Base-by-base conservation (phyloP, 2,329 filamentous ascomycete genomes). In the Botrytis squamosa region DNA sequence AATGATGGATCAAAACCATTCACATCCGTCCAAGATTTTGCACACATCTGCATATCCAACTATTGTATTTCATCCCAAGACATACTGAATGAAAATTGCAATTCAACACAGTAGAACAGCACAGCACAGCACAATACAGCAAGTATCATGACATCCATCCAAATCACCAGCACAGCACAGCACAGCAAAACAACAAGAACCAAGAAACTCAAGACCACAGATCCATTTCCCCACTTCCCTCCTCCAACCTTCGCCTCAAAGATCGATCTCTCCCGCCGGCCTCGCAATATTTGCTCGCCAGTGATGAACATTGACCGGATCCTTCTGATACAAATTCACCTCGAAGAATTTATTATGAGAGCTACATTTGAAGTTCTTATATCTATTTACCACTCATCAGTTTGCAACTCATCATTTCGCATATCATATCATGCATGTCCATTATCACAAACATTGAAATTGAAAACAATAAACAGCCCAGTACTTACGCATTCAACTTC, bases 301-400 rank as follows among this genome's bases (percentile, higher is more conserved):
- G 74, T 85, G 84, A 74, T 86, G 84, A 59, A 64, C 77, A 75
- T 85, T 86, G 42, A 83, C 74, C 0, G 84, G 83, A 76, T 86
- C 80, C 75, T 85, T 85, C 79, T 86, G 80, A 74, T 86, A 86
- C 1, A 86, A n/a, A 76, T 86, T 86, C 44, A 84, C 38, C 75
- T 86, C 85, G 75, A 85, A 86, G 79, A 86, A 86, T 75, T 82
- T 84, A 74, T 86, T 82, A 75, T 86, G 84, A 1, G 3, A 40
- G 1, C 71, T 74, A 72, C 85, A 86, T 70, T 81, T 84, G 80
- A 81, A 86, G 75, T 86, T 87, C 79, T 86, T 86, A 77, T 82
- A 86, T 9, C 84, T 86, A 67, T 22, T 29, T 29, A 29, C 25
- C 5, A 16, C 9, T 49, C 5, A 14, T 67, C n/a, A 42, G 12